Base-by-base conservation (phyloP, 108 stramenopile species). In the Nitzschia sp. region DNA sequence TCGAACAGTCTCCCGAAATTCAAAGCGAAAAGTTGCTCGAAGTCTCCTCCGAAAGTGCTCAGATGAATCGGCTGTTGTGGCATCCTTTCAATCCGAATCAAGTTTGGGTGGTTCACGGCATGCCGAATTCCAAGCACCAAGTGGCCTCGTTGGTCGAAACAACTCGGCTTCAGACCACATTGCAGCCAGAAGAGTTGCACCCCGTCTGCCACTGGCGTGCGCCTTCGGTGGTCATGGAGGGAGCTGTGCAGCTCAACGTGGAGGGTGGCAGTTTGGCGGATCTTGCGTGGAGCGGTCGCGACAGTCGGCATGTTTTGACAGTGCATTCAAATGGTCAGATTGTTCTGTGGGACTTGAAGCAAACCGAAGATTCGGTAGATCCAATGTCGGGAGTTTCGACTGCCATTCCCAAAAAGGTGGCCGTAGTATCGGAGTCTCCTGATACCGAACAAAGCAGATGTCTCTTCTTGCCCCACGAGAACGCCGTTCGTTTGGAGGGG, bases 51-150 rank as follows among this genome's bases (percentile, higher is more conserved):
- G 59, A 50, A 0, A 21, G 35, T 0, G 56, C 64, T 15, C 63
- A 68, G 4, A 74, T 84, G 47, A 58, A 33, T 23, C 71, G 80
- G 8, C 44, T 94, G 13, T 16, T 88, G 9, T 94, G 93, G 90
- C 90, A 92, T 75, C 90, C 90, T 25, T 89, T 89, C 59, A 85
- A 94, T 71, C 82, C 89, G 0, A 90, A 91, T 67, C 79, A 83
- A 56, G 86, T 85, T 44, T 85, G 80, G 63, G 50, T 85, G 48
- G 57, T 80, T 75, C 79, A 78, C 83, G 41, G 80, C 63, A 66
- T 50, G 8, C 50, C 30, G 1, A 17, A 44, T 34, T 27, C 47
- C 19, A 35, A 55, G 36, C 66, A 66, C 8, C 55, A 72, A 35
- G 80, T 88, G n/a, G 91, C 88, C 1, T 82, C 78, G 2, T 58